Evolutionary conservation across 2,329 filamentous ascomycete genomes (phyloP).

Genomic region (Aspergillus jensenii): DNA sequence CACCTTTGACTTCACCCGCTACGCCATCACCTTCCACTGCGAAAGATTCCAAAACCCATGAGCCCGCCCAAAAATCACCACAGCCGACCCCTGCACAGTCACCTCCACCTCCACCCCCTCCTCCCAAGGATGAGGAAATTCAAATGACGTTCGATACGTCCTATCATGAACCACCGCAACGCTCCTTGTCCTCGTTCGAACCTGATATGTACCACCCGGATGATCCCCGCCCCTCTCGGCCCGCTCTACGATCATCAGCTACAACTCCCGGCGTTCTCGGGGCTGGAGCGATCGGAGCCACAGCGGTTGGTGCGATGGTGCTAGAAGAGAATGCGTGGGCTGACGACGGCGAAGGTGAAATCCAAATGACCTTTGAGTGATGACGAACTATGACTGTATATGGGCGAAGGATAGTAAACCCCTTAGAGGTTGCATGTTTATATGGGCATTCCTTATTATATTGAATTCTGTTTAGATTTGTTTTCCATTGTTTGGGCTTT

Average conservation of each 20-base stretch:
- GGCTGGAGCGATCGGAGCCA: constrained; percentile 20
- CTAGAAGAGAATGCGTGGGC: constrained; percentile 67
- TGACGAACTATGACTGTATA: constrained; percentile 21
- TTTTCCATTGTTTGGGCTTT: not conserved
- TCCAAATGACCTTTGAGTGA: constrained; percentile 79
- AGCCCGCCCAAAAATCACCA: constrained; percentile 31
- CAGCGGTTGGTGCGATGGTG: constrained; percentile 29
- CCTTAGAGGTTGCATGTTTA: not conserved
- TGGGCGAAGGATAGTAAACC: not conserved
- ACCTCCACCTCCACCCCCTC: constrained; percentile 10
- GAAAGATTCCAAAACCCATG: constrained; percentile 43
- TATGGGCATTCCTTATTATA: not conserved
- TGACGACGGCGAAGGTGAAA: constrained; percentile 71
- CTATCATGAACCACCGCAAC: constrained; percentile 46
- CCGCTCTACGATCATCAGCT: constrained; percentile 30
- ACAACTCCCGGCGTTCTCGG: constrained; percentile 29
- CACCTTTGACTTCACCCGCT: constrained; percentile 17
- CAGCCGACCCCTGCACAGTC: constrained; percentile 21
- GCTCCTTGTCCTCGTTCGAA: constrained; percentile 20
- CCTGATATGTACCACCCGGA: constrained; percentile 5
- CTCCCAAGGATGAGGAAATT: constrained; percentile 38
- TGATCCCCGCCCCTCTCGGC: constrained; percentile 21
- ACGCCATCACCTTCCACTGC: constrained; percentile 28
- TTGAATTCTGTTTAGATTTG: not conserved
- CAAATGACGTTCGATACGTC: constrained; percentile 73